Evolutionary conservation across 2,329 filamentous ascomycete species (phyloP), one percentile per base, ranked within the genome.

Genomic region (Zalaria obscura): DNA sequence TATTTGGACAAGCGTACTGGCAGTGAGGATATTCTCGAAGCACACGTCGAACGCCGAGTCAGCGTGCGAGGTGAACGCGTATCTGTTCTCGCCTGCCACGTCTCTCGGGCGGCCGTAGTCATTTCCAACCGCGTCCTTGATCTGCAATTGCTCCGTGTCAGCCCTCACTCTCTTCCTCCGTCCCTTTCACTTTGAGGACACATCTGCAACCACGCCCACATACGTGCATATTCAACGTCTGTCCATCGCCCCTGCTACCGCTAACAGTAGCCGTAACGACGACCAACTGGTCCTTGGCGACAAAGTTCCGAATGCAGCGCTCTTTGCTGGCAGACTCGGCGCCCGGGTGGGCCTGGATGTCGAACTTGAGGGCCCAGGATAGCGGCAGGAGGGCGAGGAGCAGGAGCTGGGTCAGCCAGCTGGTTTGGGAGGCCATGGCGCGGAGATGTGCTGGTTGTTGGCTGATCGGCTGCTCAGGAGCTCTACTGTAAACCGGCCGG

Each of bases 221-320:
- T 70, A 95, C 89, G 66, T 93, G 81, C 73, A 98, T 91, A 63
- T 96, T 93, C 49, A 96, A 77, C 53, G 76, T 68, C 77, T 93
- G 88, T 40, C 91, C 91, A 69, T 98, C 91, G 44, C 87, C 89
- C 65, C 81, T 84, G 51, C 68, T 68, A n/a, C 91, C 91, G 59
- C 80, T 77, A 43, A 94, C 73, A 45, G 78, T 94, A 42, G 88
- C 84, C 43, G 89, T 96, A 40, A 98, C 89, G 29, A 96, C 89
- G 35, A 98, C 91, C 50, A 98, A 70, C 49, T 91, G 93, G 59
- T 95, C 87, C 65, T 78, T 83, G 47, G 77, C 75, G 50, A 95
- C 88, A 63, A 95, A 98, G 69, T 98, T 98, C 61, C 89, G 78
- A 63, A 98, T 83, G 69, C 91, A 98, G 68, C 89, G 76, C 67